Evolutionary conservation across 495 filamentous ascomycete species (phyloP), one percentile per base, ranked within the genome.

Genomic region (Penicillium odoratum): DNA sequence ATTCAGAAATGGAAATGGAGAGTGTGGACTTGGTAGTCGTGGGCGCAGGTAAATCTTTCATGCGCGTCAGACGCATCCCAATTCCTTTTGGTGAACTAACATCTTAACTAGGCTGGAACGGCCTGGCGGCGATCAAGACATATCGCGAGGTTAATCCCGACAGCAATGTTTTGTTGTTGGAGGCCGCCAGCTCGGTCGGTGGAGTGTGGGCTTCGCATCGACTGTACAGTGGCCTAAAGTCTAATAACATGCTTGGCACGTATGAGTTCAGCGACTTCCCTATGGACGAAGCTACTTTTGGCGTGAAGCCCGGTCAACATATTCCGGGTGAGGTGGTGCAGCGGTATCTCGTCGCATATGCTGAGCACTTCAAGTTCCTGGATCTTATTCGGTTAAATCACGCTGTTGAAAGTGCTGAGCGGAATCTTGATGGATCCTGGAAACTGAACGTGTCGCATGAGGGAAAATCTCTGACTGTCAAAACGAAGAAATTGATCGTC

Each of bases 231-330:
- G 85, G 85, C 9, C 79, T 93, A 25, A 85, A 83, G 51, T 83
- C 87, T 6, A 86, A 85, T 66, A 84, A 85, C 58, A 74, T 81
- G 68, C 68, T 83, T 18, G 86, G 87, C 10, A 87, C 80, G 4
- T 85, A 86, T 64, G 88, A 90, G 68, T 89, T 81, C 67, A 84
- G 82, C 44, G 88, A 90, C 62, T 89, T 87, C 58, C 87, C 88
- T 30, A 88, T 93, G 87, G 81, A 85, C 53, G 75, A 76, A 34
- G 65, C 76, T 21, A 80, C 70, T 0, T 86, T 83, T 62, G 84
- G 83, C 4, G 81, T 89, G 45, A 74, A 81, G 53, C 62, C 77
- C 2, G 84, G 83, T 0, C 69, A 91, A 47, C 86, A 92, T 67
- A 86, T 94, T 36, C 81, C 89, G 2, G 92, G 88, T 0, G 53